Conservation (phyloP, 2,329 filamentous ascomycete species). For the Cephalotrichum gorgonifer region DNA sequence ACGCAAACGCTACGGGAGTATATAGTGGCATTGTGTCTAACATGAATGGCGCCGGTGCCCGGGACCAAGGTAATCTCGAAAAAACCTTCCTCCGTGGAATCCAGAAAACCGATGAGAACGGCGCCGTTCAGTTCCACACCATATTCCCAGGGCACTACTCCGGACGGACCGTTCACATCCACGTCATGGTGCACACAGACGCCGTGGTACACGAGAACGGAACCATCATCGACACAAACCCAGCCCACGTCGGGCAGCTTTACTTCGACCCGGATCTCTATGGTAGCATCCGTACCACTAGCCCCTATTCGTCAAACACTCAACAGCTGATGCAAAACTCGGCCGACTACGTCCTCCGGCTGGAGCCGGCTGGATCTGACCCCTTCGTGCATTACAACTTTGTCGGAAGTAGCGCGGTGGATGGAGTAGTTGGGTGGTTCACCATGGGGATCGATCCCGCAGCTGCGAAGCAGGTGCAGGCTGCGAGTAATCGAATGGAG, state of each 20-base stretch:
- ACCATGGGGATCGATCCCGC: conserved; percentile 33
- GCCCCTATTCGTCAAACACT: conserved; percentile 34
- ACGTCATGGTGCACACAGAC: conserved; percentile 22
- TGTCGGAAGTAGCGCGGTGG: conserved; percentile 38
- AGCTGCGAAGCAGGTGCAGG: neutral
- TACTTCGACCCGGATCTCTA: conserved; percentile 50
- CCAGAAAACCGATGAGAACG: conserved; percentile 26
- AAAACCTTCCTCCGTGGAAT: conserved; percentile 28
- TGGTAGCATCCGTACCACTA: conserved; percentile 30
- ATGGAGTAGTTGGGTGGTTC: conserved; percentile 45
- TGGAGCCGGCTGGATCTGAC: conserved; percentile 36
- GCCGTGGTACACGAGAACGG: conserved; percentile 32
- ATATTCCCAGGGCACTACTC: conserved; percentile 33
- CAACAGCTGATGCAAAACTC: conserved; percentile 35
- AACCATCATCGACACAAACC: conserved; percentile 36
- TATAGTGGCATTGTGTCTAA: conserved; percentile 27
- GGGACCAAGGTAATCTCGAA: conserved; percentile 17
- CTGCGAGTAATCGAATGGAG: neutral
- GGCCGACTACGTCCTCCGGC: conserved; percentile 35
- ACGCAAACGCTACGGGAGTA: conserved; percentile 34
- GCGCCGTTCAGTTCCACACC: conserved; percentile 28
- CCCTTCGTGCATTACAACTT: conserved; percentile 48
- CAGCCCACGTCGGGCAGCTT: conserved; percentile 51
- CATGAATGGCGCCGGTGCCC: conserved; percentile 21
- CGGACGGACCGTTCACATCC: conserved; percentile 28